Percentiles rank a stretch among this genome's conserved stretches.
Conservation (phyloP, 345 rosid genomes). For the Mallotus nudiflorus region DNA sequence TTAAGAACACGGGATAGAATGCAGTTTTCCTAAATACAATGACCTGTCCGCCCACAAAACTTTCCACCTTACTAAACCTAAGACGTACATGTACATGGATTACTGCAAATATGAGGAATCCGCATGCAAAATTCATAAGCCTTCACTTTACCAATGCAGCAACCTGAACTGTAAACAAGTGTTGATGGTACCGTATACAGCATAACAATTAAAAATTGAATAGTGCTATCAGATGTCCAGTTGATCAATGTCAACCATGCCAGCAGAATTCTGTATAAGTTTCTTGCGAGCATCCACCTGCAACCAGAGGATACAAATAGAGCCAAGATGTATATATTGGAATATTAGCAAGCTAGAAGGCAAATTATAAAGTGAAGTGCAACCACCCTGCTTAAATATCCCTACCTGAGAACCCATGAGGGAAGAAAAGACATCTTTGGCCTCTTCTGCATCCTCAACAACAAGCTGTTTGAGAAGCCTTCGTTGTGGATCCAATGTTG, state of each 20-base stretch:
- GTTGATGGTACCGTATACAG: too few relatives aligned
- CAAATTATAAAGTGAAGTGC: neutral
- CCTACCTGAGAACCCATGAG: constrained; percentile 95
- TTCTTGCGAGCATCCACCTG: constrained; percentile 89
- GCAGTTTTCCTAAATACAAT: too few relatives aligned
- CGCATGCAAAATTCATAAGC: too few relatives aligned
- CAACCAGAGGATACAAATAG: neutral
- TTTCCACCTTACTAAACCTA: too few relatives aligned
- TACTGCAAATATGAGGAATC: too few relatives aligned
- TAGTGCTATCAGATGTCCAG: constrained; percentile 59
- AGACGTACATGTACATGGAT: too few relatives aligned
- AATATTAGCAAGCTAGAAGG: neutral
- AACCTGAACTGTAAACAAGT: too few relatives aligned
- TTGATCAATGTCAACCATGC: constrained; percentile 50
- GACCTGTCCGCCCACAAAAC: too few relatives aligned
- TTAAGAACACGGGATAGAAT: too few relatives aligned
- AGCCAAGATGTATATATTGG: neutral
- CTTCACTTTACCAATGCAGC: too few relatives aligned
- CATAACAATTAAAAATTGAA: neutral
- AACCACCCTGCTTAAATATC: neutral
- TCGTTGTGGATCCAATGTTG: constrained; percentile 85
- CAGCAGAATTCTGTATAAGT: constrained; percentile 68
- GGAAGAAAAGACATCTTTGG: constrained; percentile 71
- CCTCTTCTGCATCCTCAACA: constrained; percentile 79
- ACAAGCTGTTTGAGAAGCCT: constrained; percentile 81